Percentiles rank a stretch among this genome's conserved stretches.
These are phyloP conservation scores for Monilinia aucupariae DNA, from an alignment of 2,329 filamentous ascomycete genomes.

Conservation along the genomic window DNA sequence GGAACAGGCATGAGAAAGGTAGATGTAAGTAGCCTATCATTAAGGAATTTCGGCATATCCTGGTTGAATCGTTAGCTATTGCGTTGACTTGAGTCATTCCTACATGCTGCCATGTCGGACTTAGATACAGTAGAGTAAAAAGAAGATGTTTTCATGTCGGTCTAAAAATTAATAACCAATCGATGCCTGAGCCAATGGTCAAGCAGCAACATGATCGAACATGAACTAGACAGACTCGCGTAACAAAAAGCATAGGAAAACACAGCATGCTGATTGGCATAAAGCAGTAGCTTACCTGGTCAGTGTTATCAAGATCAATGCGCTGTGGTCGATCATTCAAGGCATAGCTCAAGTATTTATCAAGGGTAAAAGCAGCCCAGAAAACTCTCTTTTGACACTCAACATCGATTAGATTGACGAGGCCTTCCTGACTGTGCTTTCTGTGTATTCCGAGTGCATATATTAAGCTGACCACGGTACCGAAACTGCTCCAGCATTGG, in stretches of 20 bases:
- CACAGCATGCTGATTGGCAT: background rate
- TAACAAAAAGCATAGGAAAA: background rate
- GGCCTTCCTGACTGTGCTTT: constrained; percentile 23
- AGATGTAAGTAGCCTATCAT: background rate
- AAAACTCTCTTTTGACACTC: constrained; percentile 52
- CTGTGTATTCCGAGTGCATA: constrained; percentile 34
- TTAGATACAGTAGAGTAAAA: background rate
- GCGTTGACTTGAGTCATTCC: background rate
- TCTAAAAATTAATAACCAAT: background rate
- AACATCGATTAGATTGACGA: constrained; percentile 37
- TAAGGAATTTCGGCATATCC: background rate
- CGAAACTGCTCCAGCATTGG: constrained; percentile 36
- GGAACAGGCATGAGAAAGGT: background rate
- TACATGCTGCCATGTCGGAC: background rate
- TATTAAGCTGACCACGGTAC: constrained; percentile 32
- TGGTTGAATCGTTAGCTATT: background rate
- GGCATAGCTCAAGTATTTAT: constrained; percentile 48
- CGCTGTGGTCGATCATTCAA: background rate
- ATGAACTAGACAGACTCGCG: background rate
- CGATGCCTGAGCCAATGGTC: background rate
- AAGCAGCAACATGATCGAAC: background rate
- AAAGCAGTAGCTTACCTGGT: constrained; percentile 2
- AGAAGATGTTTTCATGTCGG: background rate
- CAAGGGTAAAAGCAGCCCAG: constrained; percentile 59
- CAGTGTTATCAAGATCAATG: background rate